Evolutionary conservation across 2,329 filamentous ascomycete species (phyloP).

Genomic region (Zasmidium citrigriseum): DNA sequence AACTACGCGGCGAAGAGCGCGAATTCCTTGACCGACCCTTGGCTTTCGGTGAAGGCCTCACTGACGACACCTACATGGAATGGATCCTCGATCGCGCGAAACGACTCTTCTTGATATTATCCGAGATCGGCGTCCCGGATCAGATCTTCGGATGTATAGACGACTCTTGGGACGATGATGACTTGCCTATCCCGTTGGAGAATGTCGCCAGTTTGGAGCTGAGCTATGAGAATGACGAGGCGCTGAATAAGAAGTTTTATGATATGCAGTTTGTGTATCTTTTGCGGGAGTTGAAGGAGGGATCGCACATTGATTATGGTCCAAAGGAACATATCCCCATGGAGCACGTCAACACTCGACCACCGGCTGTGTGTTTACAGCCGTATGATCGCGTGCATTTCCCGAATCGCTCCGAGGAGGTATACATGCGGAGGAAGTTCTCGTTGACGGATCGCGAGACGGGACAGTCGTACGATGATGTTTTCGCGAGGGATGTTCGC

Average conservation of each 20-base stretch:
- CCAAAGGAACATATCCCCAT: constrained; percentile 70
- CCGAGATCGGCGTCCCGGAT: constrained; percentile 69
- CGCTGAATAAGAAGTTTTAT: constrained; percentile 69
- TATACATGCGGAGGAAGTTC: constrained; percentile 42
- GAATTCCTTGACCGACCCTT: constrained; percentile 63
- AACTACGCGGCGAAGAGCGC: constrained; percentile 64
- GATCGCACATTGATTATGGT: constrained; percentile 63
- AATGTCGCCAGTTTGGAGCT: constrained; percentile 66
- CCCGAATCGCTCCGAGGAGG: constrained; percentile 60
- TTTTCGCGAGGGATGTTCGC: constrained; percentile 64
- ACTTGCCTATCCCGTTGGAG: constrained; percentile 68
- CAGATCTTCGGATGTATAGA: constrained; percentile 76
- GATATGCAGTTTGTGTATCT: constrained; percentile 70
- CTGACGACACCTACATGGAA: constrained; percentile 75
- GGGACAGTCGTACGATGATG: constrained; percentile 34
- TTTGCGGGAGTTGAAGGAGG: constrained; percentile 62
- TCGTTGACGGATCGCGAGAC: constrained; percentile 31
- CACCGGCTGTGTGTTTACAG: constrained; percentile 48
- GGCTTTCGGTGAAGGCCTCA: constrained; percentile 67
- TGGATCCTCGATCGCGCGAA: constrained; percentile 72
- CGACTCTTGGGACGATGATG: constrained; percentile 74
- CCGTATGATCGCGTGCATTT: constrained; percentile 64
- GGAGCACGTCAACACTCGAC: constrained; percentile 64
- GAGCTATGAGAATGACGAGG: constrained; percentile 60
- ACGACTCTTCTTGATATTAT: constrained; percentile 69